These are phyloP conservation scores for Epichloe gansuensis DNA, from an alignment of 2,329 filamentous ascomycete genomes.

Conservation along the genomic window DNA sequence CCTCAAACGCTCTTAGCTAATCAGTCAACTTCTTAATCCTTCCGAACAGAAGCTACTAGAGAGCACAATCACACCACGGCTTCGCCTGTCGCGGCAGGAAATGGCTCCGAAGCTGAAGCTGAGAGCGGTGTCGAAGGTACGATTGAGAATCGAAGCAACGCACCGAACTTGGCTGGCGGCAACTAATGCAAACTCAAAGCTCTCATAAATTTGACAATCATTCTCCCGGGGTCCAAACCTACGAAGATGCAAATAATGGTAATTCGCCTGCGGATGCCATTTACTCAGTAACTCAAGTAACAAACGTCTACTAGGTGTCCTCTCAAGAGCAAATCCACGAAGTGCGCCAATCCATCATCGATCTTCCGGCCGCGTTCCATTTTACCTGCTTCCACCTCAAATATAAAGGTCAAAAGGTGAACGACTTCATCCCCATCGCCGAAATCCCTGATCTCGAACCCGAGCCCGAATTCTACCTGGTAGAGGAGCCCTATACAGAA, in stretches of 20 bases:
- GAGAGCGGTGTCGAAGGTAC: conserved; percentile 24
- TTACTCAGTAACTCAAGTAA: neutral
- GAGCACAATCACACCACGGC: conserved; percentile 14
- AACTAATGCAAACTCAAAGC: conserved; percentile 19
- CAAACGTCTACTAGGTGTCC: conserved; percentile 49
- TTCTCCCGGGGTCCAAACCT: conserved; percentile 62
- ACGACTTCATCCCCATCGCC: conserved; percentile 86
- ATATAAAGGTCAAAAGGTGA: conserved; percentile 76
- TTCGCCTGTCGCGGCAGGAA: conserved; percentile 15
- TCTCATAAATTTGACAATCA: conserved; percentile 54
- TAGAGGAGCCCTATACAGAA: conserved; percentile 95
- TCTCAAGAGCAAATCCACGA: conserved; percentile 95
- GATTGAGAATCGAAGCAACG: neutral
- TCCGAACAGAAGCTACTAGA: conserved; percentile 11
- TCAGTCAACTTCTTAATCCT: neutral
- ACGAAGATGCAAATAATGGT: conserved; percentile 79
- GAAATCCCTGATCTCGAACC: conserved; percentile 70
- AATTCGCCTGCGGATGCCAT: conserved; percentile 16
- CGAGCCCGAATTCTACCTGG: conserved; percentile 65
- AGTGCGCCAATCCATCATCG: conserved; percentile 90
- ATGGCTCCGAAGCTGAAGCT: conserved; percentile 14
- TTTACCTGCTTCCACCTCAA: conserved; percentile 99
- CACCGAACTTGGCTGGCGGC: neutral
- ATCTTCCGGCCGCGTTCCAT: conserved; percentile 82
- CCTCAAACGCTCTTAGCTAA: neutral